Base-by-base conservation (phyloP, 139 green algal genomes). In the Gonium pectorale region DNA sequence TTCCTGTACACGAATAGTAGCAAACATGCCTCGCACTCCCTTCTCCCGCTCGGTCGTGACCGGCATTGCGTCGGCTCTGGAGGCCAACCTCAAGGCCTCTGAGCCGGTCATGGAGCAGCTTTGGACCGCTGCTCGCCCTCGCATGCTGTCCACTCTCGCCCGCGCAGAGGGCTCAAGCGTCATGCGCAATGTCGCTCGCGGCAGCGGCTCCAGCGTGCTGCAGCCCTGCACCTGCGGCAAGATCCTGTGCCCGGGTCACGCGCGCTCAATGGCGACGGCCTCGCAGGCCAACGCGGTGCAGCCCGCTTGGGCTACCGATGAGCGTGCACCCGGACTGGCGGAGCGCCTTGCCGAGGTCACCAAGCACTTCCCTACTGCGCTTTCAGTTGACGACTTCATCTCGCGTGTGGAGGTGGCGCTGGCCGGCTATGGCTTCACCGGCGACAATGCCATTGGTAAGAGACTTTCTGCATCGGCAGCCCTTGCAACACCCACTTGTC, bases 321-420 rank as follows among this genome's bases (percentile, higher is more conserved):
- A 49, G 8, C 31, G 31, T 27, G 70, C 81, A 15, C 81, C 81
- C 38, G 51, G 64, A 27, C 81, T 86, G 19, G 54, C 81, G n/a
- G 40, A 80, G 43, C 81, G 81, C 46, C 54, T 87, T 21, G 73
- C 83, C 2, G 67, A 66, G 31, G 79, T 91, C 38, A 77, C 82
- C 35, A 78, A 95, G 83, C 75, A 93, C 86, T 97, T 97, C 85
- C 91, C 93, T 27, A 88, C 37, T 41, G 90, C 93, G 26, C 62
- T 97, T 31, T 90, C 91, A 1, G 86, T 94, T 3, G 95, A 98
- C 26, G 95, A 97, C 80, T 97, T 96, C 81, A 88, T 97, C 26
- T 71, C 90, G 1, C 92, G 95, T 17, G 69, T 95, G 24, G 94
- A 97, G 71, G 88, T 96, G 13, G 93, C 90, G 1, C 91, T 97